These are phyloP conservation scores for Pulicaria dysenterica DNA, from an alignment of 129 eudicot genomes.

Conservation along the genomic window DNA sequence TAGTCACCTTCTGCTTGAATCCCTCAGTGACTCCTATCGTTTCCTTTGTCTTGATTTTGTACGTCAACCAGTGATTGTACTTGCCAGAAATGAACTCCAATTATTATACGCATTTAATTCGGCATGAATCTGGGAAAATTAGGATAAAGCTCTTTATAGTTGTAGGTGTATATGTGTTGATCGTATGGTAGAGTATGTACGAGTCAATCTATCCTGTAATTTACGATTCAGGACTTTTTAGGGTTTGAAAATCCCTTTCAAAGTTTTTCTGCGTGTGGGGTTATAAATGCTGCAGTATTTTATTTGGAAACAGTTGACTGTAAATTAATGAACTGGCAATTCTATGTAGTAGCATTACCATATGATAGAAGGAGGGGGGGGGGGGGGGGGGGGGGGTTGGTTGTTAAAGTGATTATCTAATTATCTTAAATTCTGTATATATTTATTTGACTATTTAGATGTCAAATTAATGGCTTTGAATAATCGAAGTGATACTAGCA, in stretches of 20 bases:
- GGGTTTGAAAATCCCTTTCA: slow-evolving; percentile 19
- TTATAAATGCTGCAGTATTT: too few relatives aligned
- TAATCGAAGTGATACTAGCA: too few relatives aligned
- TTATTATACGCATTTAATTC: background rate
- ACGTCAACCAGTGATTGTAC: background rate
- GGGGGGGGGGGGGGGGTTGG: background rate
- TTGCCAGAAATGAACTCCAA: background rate
- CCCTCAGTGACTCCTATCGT: background rate
- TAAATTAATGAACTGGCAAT: background rate
- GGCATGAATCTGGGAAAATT: background rate
- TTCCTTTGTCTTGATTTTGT: slow-evolving; percentile 7
- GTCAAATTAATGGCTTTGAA: too few relatives aligned
- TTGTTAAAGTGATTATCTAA: background rate
- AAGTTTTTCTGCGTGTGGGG: slow-evolving; percentile 13
- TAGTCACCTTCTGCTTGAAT: slow-evolving; percentile 3
- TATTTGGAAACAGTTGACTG: background rate
- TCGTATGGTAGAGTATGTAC: background rate
- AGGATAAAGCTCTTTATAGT: background rate
- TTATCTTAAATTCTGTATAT: background rate
- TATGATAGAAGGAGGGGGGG: too few relatives aligned
- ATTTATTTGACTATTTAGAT: background rate
- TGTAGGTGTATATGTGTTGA: slow-evolving; percentile 11
- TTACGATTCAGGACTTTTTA: background rate
- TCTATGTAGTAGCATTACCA: background rate
- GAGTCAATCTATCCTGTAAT: slow-evolving; percentile 15